Evolutionary conservation across 352 stramenopile genomes (phyloP), one percentile per base, ranked within the genome.

Genomic region (Pythium sukuiense): DNA sequence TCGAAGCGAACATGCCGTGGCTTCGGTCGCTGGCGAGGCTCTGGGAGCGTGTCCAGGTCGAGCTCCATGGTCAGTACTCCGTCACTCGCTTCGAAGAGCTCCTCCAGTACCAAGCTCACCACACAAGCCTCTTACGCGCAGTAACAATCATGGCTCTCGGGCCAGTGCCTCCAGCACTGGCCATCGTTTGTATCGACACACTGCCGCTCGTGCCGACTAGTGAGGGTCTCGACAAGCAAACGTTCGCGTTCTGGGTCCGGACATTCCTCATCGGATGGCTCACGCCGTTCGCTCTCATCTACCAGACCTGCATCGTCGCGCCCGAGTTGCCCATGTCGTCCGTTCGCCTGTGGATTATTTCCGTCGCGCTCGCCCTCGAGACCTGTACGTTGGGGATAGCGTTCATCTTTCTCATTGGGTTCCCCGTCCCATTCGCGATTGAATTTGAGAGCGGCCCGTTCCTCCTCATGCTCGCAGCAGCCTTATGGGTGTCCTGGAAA

Each of bases 1-100:
- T n/a, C 32, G 32, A 37, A 9, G 6, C 32, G 32, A 37, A 9
- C 32, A 37, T 37, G 32, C 6, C 32, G 11, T 37, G 32, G 6
- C 32, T 37, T 9, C 32, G 11, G 32, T 37, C 32, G 11, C 32
- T 37, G 32, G 32, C 6, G 32, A 37, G 11, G 32, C 32, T 37
- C 32, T 50, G 14, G 43, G 43, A 50, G 6, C 14, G 16, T 14
- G 43, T 50, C 43, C 43, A 50, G 1, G 43, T 50, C 43, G 43
- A 50, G 43, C 43, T 50, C 16, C 43, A 50, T 26, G 43, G 43
- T n/a, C 43, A 26, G 43, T 50, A 50, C 43, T 50, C 43, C 6
- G 16, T 50, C 43, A 14, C 43, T 50, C 43, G 43, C 20, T 50
- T 50, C 20, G 43, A 50, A 1, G 43, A 6, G 13, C 20, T 50